phyloP scores from a whole-genome alignment of 2,329 filamentous ascomycete species.

The Fusarium falciforme region DNA sequence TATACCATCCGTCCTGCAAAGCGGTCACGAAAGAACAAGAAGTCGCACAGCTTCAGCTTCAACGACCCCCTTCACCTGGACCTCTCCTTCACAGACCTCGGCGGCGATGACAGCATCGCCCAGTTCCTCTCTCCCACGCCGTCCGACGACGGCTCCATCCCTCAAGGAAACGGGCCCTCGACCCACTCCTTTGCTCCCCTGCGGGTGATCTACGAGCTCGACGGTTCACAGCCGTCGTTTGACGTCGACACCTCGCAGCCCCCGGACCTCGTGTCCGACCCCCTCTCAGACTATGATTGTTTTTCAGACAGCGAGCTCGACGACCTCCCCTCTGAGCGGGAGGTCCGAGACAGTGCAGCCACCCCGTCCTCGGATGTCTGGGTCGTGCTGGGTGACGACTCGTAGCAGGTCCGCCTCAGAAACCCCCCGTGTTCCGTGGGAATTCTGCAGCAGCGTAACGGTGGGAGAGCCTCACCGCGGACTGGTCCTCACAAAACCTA shows the following conservation, averaged over 20 bases:
- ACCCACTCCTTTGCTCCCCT: slow-evolving; percentile 47
- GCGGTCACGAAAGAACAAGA: slow-evolving; percentile 44
- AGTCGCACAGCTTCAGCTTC: slow-evolving; percentile 34
- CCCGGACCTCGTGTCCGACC: slow-evolving; percentile 50
- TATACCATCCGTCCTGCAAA: slow-evolving; percentile 54
- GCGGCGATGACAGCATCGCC: slow-evolving; percentile 53
- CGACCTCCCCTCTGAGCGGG: slow-evolving; percentile 46
- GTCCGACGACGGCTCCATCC: slow-evolving; percentile 28
- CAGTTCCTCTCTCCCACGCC: slow-evolving; percentile 47
- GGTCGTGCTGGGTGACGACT: slow-evolving; percentile 60
- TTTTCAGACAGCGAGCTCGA: slow-evolving; percentile 52
- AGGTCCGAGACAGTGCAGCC: slow-evolving; percentile 45
- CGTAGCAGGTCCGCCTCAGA: slow-evolving; percentile 56
- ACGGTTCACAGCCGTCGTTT: slow-evolving; percentile 47
- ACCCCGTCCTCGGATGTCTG: slow-evolving; percentile 50
- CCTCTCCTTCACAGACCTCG: slow-evolving; percentile 57
- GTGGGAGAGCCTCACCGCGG: slow-evolving; percentile 49
- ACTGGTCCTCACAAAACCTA: slow-evolving; percentile 52
- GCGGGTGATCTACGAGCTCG: slow-evolving; percentile 55
- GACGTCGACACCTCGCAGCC: slow-evolving; percentile 52
- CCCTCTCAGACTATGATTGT: slow-evolving; percentile 52
- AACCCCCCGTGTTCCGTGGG: slow-evolving; percentile 45
- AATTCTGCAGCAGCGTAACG: slow-evolving; percentile 40
- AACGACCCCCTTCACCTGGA: slow-evolving; percentile 50
- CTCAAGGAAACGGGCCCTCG: slow-evolving; percentile 4